These are phyloP conservation scores for Astrothelium subdiscretum DNA, from an alignment of 495 filamentous ascomycete species.

Conservation along the genomic window DNA sequence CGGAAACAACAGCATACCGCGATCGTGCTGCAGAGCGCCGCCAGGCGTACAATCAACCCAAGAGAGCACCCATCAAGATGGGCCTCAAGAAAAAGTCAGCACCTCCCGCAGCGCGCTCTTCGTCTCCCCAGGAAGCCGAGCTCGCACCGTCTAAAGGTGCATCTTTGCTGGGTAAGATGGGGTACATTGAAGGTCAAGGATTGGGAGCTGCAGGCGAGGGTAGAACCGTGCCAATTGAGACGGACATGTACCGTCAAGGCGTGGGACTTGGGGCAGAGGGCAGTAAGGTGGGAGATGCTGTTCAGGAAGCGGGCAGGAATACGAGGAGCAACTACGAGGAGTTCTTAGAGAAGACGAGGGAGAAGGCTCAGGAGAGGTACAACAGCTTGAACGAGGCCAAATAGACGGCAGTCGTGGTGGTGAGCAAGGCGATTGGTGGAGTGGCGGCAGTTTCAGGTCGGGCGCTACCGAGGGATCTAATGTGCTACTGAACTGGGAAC, in stretches of 20 bases:
- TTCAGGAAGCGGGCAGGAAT: slow-evolving; percentile 62
- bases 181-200: slow-evolving; percentile 70
- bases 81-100: slow-evolving; percentile 26
- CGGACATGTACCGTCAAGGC: slow-evolving; percentile 68
- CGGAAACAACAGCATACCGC: slow-evolving; percentile 49
- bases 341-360: slow-evolving; percentile 67
- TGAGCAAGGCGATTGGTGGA: background rate
- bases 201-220: slow-evolving; percentile 72
- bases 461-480: background rate
- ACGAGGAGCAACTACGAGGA: slow-evolving; percentile 58
- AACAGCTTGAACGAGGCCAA: background rate
- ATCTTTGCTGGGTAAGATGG: slow-evolving; percentile 79
- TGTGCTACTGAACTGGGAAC: too few relatives aligned
- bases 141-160: slow-evolving; percentile 65
- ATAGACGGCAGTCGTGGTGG: background rate
- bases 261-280: slow-evolving; percentile 81
- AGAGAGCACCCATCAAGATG: slow-evolving; percentile 36
- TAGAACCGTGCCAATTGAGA: slow-evolving; percentile 62
- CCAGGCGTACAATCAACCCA: slow-evolving; percentile 58
- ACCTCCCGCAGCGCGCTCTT: slow-evolving; percentile 15
- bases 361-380: slow-evolving; percentile 60
- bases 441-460: background rate
- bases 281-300: slow-evolving; percentile 72
- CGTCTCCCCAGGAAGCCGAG: slow-evolving; percentile 17
- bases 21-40: slow-evolving; percentile 77